A percentile compares a stretch with the other conserved stretches of the same genome.
phyloP scores from a whole-genome alignment of 495 filamentous ascomycete species.

The Venustampulla echinocandica region DNA sequence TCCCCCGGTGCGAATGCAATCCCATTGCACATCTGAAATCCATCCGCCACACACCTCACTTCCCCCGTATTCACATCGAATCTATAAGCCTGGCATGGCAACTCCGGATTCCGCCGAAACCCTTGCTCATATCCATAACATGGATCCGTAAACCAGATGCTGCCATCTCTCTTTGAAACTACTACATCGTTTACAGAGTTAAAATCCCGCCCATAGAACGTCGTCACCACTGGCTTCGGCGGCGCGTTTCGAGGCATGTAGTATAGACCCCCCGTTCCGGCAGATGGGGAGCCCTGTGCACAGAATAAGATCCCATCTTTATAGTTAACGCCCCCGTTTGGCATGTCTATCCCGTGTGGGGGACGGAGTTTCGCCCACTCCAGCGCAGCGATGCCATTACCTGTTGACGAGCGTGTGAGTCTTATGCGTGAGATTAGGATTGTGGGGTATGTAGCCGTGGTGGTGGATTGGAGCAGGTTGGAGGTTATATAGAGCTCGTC shows the following conservation, averaged over 20 bases:
- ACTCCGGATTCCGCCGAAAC: constrained; percentile 40
- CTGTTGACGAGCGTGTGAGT: constrained; percentile 19
- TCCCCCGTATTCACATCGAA: constrained; percentile 38
- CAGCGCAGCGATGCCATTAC: constrained; percentile 16
- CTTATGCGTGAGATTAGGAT: constrained; percentile 36
- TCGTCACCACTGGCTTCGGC: constrained; percentile 33
- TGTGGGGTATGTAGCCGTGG: constrained; percentile 30
- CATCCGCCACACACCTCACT: constrained; percentile 46
- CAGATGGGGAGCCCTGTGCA: constrained; percentile 37
- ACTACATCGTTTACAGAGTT: constrained; percentile 53
- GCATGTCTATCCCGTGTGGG: constrained; percentile 42
- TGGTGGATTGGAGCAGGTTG: constrained; percentile 36
- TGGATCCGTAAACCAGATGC: constrained; percentile 58
- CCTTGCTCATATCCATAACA: constrained; percentile 52
- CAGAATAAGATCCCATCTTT: constrained; percentile 35
- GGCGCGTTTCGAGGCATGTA: constrained; percentile 33
- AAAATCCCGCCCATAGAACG: constrained; percentile 51
- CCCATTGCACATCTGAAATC: constrained; percentile 48
- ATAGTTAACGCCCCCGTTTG: constrained; percentile 45
- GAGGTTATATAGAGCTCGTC: constrained; percentile 52
- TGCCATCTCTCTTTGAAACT: constrained; percentile 38
- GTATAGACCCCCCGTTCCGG: constrained; percentile 39
- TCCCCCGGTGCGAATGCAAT: constrained; percentile 48
- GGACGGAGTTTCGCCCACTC: constrained; percentile 39
- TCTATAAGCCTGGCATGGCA: constrained; percentile 51